Percentiles rank a stretch among this genome's conserved stretches.
phyloP scores from a whole-genome alignment of 1,139 yeast species.

The Yamadazyma atmosphaerica region DNA sequence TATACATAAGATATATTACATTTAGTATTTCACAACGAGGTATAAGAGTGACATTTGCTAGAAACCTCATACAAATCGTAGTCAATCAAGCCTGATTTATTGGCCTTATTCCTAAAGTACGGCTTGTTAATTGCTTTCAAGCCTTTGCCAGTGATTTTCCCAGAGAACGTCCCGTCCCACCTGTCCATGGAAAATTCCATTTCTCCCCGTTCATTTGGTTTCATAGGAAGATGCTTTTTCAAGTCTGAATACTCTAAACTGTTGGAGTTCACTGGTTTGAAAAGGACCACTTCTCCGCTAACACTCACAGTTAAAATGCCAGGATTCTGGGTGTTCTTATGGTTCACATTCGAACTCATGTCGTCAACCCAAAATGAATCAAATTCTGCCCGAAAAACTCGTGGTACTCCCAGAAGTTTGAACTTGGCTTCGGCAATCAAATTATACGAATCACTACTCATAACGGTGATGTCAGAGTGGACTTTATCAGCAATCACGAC shows the following conservation, averaged over 20 bases:
- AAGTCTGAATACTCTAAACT: conserved; percentile 17
- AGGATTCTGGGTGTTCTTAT: conserved; percentile 11
- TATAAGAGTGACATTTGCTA: conserved; percentile 16
- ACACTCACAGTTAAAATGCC: conserved; percentile 43
- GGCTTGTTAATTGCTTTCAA: conserved; percentile 39
- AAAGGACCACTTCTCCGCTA: conserved; percentile 47
- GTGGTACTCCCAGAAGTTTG: conserved; percentile 43
- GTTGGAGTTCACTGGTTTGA: conserved; percentile 19
- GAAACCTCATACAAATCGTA: conserved; percentile 37
- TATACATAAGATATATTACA: conserved; percentile 1
- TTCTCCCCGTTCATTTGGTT: conserved; percentile 4
- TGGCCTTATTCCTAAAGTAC: conserved; percentile 31
- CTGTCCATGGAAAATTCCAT: conserved; percentile 14
- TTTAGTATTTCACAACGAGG: conserved; percentile 13
- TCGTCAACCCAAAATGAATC: conserved; percentile 34
- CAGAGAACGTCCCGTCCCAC: conserved; percentile 35
- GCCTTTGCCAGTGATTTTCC: conserved; percentile 45
- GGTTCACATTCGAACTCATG: not conserved
- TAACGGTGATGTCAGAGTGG: conserved; percentile 37
- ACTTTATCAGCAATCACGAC: conserved; percentile 44
- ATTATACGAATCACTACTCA: conserved; percentile 17
- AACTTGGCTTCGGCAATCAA: conserved; percentile 8
- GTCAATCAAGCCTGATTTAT: conserved; percentile 31
- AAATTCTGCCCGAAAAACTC: conserved; percentile 33
- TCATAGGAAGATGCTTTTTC: conserved; percentile 5